Percentiles rank a stretch among this genome's conserved stretches.
Conservation (phyloP, 345 rosid species). For the Isatis tinctoria region DNA sequence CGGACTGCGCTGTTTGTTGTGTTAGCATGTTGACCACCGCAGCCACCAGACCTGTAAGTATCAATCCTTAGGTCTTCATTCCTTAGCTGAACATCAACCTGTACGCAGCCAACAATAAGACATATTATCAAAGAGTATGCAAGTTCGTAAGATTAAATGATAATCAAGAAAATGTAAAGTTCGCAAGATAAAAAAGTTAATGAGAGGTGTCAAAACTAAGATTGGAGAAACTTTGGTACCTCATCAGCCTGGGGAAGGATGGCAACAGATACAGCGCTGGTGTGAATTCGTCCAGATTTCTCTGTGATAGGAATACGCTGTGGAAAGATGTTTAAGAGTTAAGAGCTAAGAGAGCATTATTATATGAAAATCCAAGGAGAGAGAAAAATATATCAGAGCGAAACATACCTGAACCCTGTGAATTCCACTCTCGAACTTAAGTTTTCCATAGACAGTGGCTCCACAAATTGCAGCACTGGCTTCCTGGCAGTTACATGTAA, state of each 20-base stretch:
- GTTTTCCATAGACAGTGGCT: slow-evolving; percentile 73
- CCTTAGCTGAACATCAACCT: slow-evolving; percentile 90
- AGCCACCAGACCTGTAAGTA: slow-evolving; percentile 89
- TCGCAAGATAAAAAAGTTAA: neutral
- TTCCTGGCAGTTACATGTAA: slow-evolving; percentile 52
- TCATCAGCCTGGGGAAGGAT: slow-evolving; percentile 98
- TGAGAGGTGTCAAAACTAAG: neutral
- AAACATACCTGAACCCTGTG: slow-evolving; percentile 88
- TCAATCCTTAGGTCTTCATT: slow-evolving; percentile 92
- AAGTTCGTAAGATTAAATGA: neutral
- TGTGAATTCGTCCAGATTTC: slow-evolving; percentile 88
- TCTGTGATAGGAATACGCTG: slow-evolving; percentile 98
- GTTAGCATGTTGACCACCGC: slow-evolving; percentile 88
- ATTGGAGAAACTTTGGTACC: slow-evolving; percentile 39
- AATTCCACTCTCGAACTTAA: slow-evolving; percentile 97
- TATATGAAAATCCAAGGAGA: neutral
- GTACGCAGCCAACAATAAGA: slow-evolving; percentile 22
- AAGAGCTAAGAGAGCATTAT: neutral
- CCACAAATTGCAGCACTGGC: slow-evolving; percentile 93
- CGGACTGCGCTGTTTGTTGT: slow-evolving; percentile 96
- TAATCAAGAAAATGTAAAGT: neutral
- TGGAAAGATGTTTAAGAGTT: slow-evolving; percentile 26
- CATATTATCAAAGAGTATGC: neutral
- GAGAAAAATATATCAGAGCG: neutral
- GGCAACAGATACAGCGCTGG: slow-evolving; percentile 94